Evolutionary conservation across 257 asterid species (phyloP), one percentile per base, ranked within the genome.

Genomic region (Solanum bukasovii): DNA sequence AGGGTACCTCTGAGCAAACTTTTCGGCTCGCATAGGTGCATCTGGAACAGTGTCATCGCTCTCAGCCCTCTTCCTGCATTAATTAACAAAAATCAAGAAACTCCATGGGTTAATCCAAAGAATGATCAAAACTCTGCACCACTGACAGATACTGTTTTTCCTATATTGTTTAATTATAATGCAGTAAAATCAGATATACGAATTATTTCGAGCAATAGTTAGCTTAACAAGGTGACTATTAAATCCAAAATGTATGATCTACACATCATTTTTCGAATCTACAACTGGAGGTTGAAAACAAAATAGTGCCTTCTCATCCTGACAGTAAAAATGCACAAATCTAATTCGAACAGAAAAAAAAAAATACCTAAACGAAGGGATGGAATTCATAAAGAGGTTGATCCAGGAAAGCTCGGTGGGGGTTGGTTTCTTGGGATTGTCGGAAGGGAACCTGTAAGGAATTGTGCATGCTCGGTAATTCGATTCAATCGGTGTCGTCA

Each of bases 391-490:
- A 93, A 97, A 97, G 87, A 96, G 95, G 79, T 95, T 88, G 93
- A 97, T 93, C 99, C 99, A 97, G 2, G 97, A 90, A 85, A 97
- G 92, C 93, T 97, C 98, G 14, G 96, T 94, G 40, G 94, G 96
- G 6, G 98, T 96, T 67, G 98, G 91, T 89, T 92, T 97, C 86
- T 92, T 94, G 37, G 98, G 98, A 90, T 96, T 93, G 90, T 94
- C 96, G 86, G 98, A 94, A 84, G 98, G 99, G 93, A 94, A 96
- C 81, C 98, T 92, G 89, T 92, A 95, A 16, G 99, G 98, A 35
- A 97, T 97, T 38, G 96, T 96, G 90, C 95, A 95, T n/a, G 99
- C 96, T 89, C 98, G 92, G 94, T 97, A 97, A 88, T 92, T 94
- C 34, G 95, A 91, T 71, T 95, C 98, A 84, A 82, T 82, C 27